Evolutionary conservation across 2,329 filamentous ascomycete genomes (phyloP).

Genomic region (Cladosporium velox): DNA sequence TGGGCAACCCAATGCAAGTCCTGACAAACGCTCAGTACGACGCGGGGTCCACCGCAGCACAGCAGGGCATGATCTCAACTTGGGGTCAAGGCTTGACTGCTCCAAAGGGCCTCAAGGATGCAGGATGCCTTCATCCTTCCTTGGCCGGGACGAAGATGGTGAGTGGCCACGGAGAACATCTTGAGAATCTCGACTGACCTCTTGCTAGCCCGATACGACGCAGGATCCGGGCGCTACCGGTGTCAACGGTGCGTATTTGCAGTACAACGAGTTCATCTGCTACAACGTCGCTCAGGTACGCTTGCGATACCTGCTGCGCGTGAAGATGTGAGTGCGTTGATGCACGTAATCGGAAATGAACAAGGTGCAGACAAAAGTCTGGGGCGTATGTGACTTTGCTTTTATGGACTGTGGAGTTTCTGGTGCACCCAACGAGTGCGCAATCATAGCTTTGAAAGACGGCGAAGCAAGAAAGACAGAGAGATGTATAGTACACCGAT

Average conservation of each 20-base stretch:
- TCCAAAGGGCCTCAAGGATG: conserved; percentile 75
- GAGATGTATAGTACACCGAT: neutral
- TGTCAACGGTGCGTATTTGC: conserved; percentile 48
- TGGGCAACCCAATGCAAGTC: conserved; percentile 73
- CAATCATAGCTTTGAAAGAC: neutral
- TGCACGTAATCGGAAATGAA: neutral
- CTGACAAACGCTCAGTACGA: conserved; percentile 59
- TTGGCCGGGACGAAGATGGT: conserved; percentile 72
- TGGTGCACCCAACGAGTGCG: neutral
- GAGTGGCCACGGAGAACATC: conserved; percentile 35
- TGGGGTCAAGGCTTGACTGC: conserved; percentile 67
- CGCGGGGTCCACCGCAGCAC: conserved; percentile 65
- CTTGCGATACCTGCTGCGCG: conserved; percentile 68
- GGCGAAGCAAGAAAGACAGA: neutral
- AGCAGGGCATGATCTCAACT: conserved; percentile 64
- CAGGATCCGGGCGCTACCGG: conserved; percentile 24
- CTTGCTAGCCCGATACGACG: conserved; percentile 29
- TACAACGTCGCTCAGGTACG: conserved; percentile 71
- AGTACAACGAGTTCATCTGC: conserved; percentile 74
- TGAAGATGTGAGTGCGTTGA: conserved; percentile 44
- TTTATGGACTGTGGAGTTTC: neutral
- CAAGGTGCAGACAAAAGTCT: neutral
- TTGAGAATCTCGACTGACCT: conserved; percentile 8
- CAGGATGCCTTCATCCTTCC: conserved; percentile 62
- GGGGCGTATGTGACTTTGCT: no score